Evolutionary conservation across 2,329 filamentous ascomycete genomes (phyloP), one percentile per base, ranked within the genome.

Genomic region (Fusarium setosum): DNA sequence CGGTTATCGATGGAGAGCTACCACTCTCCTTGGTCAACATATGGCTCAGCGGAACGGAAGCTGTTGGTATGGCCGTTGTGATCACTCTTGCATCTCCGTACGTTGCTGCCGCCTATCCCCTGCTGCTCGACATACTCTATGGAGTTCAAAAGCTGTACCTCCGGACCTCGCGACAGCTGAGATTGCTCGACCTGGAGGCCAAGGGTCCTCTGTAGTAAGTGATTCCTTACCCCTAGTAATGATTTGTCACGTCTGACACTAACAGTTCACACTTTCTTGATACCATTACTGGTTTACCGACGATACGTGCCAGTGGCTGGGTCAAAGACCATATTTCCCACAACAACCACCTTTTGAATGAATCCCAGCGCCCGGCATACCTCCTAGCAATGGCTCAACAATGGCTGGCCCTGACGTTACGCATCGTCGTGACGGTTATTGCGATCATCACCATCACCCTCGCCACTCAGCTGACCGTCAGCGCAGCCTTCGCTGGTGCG

Each of bases 131-230:
- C 2, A 61, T 81, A 0, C 62, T 88, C 1, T 88, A 82, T 50
- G 54, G 77, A 3, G 73, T 89, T 2, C 86, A 88, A 63, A 82
- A 79, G 40, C 79, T 86, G 51, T 89, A 90, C 66, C 79, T 90
- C 2, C 79, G 83, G 1, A 89, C 86, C 0, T 88, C 86, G 0
- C 79, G 86, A 1, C 86, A 89, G 70, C 73, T 90, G 4, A 80
- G 86, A 38, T 78, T 87, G 13, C 70, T 90, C 18, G 87, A 89
- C 44, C 78, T 90, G 4, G 87, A 89, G 68, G 81, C 82, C 3
- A 88, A 88, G 60, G 81, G 81, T 1, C 85, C 85, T 1, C 75
- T 89, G 0, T 88, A 86, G 71, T 74, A 18, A 64, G 63, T 54
- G 32, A 12, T 31, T 31, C 26, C 7, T 7, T 31, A 31, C 7